Conservation (phyloP, 345 rosid species). For the Pugionium dolabratum region DNA sequence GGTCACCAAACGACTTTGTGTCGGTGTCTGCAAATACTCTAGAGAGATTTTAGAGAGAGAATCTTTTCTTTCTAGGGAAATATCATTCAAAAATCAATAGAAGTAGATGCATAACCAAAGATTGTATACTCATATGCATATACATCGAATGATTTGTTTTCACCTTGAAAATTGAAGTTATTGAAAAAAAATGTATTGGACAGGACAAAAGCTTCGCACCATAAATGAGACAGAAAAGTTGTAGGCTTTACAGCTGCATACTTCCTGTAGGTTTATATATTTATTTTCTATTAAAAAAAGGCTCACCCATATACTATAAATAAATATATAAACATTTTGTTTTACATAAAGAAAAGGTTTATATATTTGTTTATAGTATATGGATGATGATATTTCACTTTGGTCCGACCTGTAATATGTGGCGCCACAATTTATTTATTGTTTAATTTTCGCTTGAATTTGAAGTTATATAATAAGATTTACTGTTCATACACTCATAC, state of each 20-base stretch:
- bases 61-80: too few relatives aligned
- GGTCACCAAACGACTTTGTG: too few relatives aligned
- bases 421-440: conserved; percentile 26
- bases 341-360: background rate
- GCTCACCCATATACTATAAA: too few relatives aligned
- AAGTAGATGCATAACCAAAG: conserved; percentile 18
- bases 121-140: background rate
- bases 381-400: conserved; percentile 1
- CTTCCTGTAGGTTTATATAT: conserved; percentile 31
- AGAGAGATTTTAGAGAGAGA: too few relatives aligned
- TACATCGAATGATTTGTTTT: conserved; percentile 27
- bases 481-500: conserved; percentile 31
- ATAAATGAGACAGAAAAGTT: conserved; percentile 41
- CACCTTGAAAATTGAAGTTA: conserved; percentile 38
- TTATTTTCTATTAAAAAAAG: background rate
- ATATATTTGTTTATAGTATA: conserved; percentile 15
- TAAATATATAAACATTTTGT: too few relatives aligned
- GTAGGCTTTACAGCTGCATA: conserved; percentile 44
- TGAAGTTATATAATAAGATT: conserved; percentile 23
- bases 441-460: conserved; percentile 6
- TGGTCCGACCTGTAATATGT: conserved; percentile 33
- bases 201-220: conserved; percentile 43
- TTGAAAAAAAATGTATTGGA: conserved; percentile 38
- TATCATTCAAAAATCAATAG: conserved; percentile 2
- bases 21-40: too few relatives aligned